phyloP scores from a whole-genome alignment of 345 rosid genomes.

The Barbarea vulgaris region DNA sequence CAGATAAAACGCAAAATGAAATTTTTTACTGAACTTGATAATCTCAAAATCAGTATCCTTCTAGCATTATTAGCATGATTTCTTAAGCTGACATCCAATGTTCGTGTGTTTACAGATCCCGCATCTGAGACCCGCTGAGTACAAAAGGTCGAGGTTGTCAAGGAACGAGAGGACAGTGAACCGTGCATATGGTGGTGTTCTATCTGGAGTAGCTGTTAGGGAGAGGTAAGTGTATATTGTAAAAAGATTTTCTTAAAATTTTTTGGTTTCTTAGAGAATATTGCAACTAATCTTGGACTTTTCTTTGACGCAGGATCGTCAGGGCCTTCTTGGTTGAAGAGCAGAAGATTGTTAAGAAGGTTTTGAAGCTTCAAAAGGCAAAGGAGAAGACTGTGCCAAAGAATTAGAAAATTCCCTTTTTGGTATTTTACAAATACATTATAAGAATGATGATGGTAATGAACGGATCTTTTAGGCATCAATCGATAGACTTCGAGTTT shows the following conservation, averaged over 20 bases:
- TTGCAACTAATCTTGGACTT: neutral
- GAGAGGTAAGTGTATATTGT: conserved; percentile 53
- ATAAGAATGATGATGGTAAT: neutral
- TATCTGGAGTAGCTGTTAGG: conserved; percentile 78
- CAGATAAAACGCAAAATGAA: neutral
- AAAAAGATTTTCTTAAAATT: neutral
- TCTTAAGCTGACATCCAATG: neutral
- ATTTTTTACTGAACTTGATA: neutral
- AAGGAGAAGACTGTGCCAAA: conserved; percentile 59
- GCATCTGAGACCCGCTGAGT: conserved; percentile 84
- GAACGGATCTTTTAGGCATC: neutral
- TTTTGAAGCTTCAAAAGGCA: conserved; percentile 62
- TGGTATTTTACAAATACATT: conserved; percentile 12
- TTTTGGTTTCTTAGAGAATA: neutral
- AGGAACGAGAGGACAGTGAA: conserved; percentile 81
- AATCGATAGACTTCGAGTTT: neutral
- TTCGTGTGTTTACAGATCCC: conserved; percentile 57
- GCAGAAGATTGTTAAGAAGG: conserved; percentile 78
- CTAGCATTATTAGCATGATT: neutral
- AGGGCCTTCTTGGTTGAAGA: conserved; percentile 76
- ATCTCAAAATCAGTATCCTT: neutral
- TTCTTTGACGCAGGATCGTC: conserved; percentile 48
- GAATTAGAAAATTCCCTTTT: conserved; percentile 26
- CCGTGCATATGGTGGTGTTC: conserved; percentile 81
- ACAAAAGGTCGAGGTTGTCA: conserved; percentile 73